Percentiles rank a stretch among this genome's conserved stretches.
phyloP scores from a whole-genome alignment of 192 early-diverging fungal species.

The Dimargaris cristalligena region DNA sequence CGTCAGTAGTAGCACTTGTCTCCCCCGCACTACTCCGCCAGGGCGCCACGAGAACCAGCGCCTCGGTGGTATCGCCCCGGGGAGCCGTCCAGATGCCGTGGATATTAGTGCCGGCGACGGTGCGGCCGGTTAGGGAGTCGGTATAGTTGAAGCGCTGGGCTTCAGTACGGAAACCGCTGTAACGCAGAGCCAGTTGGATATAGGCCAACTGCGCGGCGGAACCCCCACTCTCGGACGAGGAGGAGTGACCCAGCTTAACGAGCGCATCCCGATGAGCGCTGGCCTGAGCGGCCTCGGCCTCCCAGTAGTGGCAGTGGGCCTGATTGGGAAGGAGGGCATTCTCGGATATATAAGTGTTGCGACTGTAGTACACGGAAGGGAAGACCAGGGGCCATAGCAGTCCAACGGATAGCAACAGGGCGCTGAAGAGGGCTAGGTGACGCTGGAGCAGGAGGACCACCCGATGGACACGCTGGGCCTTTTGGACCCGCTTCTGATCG shows the following conservation, averaged over 20 bases:
- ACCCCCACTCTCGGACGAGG: not conserved
- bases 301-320: constrained; percentile 19
- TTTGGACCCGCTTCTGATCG: not conserved
- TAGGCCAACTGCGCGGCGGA: constrained; percentile 11
- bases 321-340: constrained; percentile 60
- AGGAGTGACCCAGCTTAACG: no score
- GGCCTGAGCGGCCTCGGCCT: constrained; percentile 12
- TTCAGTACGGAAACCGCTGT: constrained; percentile 23
- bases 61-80: constrained; percentile 74
- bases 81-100: constrained; percentile 70
- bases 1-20: constrained; percentile 17
- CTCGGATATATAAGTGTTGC: constrained; percentile 53
- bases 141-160: constrained; percentile 17
- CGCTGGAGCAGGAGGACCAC: not conserved
- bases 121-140: constrained; percentile 1
- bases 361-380: constrained; percentile 42
- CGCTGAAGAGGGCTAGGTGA: constrained; percentile 19
- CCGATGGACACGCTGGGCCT: not conserved
- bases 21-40: constrained; percentile 48
- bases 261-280: not conserved
- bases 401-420: constrained; percentile 36
- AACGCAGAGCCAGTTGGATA: constrained; percentile 13
- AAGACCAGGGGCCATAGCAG: constrained; percentile 45
- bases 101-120: constrained; percentile 43
- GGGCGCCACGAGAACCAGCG: constrained; percentile 66